Evolutionary conservation across 2,329 filamentous ascomycete species (phyloP).

Genomic region (Talaromyces amestolkiae): DNA sequence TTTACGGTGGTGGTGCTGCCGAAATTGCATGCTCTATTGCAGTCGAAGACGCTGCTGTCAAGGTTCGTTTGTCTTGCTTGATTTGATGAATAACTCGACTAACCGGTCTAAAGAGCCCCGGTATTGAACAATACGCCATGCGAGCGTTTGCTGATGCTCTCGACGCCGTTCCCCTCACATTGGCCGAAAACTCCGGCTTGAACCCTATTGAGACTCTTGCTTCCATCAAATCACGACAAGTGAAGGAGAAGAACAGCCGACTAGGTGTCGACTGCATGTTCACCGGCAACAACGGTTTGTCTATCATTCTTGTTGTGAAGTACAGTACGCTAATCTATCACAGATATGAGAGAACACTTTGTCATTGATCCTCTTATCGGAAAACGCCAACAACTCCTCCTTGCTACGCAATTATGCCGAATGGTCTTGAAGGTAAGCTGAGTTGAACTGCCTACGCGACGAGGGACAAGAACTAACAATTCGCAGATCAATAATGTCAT

Average conservation of each 20-base stretch:
- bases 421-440: constrained; percentile 84
- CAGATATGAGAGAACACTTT: constrained; percentile 95
- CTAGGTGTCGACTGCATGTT: constrained; percentile 98
- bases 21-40: constrained; percentile 97
- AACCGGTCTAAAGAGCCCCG: constrained; percentile 64
- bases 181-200: constrained; percentile 95
- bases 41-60: constrained; percentile 89
- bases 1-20: constrained; percentile 93
- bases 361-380: constrained; percentile 98
- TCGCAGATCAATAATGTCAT: constrained; percentile 82
- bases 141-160: constrained; percentile 94
- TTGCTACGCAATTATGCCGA: constrained; percentile 94
- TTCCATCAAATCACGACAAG: constrained; percentile 92
- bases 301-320: not conserved
- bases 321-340: constrained; percentile 17
- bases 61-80: constrained; percentile 46
- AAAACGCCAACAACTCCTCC: constrained; percentile 93
- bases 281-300: constrained; percentile 76
- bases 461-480: not conserved
- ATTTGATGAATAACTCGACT: not conserved
- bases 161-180: constrained; percentile 88
- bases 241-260: constrained; percentile 75
- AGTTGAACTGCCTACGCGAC: not conserved
- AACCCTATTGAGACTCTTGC: constrained; percentile 95
- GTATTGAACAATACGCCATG: constrained; percentile 99